Evolutionary conservation across 495 filamentous ascomycete species (phyloP), one percentile per base, ranked within the genome.

Genomic region (Apodospora peruviana): DNA sequence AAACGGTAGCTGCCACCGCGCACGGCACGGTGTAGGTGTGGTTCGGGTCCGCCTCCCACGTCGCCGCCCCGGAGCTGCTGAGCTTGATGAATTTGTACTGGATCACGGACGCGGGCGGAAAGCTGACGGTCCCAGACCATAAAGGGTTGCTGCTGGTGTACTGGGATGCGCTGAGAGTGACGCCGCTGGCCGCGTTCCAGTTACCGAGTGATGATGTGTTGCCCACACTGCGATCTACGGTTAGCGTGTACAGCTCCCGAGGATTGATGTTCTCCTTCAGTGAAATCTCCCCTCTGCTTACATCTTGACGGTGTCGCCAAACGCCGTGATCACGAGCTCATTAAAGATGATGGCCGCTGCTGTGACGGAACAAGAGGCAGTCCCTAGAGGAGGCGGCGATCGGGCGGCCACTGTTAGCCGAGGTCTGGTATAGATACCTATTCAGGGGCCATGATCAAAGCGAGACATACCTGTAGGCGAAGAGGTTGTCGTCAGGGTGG

Each of bases 41-140:
- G 59, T 88, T 87, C 0, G 80, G 75, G 56, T 83, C 79, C 16
- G 72, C 70, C 57, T 87, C 82, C 85, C 84, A 87, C 4, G 60
- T 66, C 4, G 86, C 68, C 0, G 66, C 60, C 14, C 82, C 80
- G 53, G 78, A 72, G 10, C 63, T 68, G 50, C 72, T 72, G 39
- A 82, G 66, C 18, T 78, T 77, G 52, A 88, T 79, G 54, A 81
- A 88, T 64, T 88, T 89, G 58, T 88, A 88, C 56, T 83, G 52
- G 16, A 87, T 67, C 3, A 53, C 60, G 21, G 67, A 69, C 0
- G 80, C 80, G 0, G 76, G 72, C 0, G 76, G 59, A 1, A 86
- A 50, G 3, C 52, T 65, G 3, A 83, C 51, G 0, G 74, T 76
- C 0, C 52, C 78, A 29, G 51, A 74, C 84, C 84, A 87, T 10